phyloP scores from a whole-genome alignment of 1,139 yeast species.

The Nakaseomyces delphensis region DNA sequence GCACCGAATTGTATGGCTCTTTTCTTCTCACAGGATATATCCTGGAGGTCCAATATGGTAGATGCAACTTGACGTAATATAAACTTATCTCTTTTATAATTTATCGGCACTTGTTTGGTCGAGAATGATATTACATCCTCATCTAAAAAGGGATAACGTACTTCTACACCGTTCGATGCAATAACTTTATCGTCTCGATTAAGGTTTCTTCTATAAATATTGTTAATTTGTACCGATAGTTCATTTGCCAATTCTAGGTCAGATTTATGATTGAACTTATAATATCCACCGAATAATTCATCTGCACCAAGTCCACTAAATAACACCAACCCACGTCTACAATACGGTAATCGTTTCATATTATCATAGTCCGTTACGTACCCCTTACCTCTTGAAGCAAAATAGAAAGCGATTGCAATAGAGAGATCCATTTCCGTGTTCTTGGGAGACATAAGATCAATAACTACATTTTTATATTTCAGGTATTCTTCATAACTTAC shows the following conservation, averaged over 20 bases:
- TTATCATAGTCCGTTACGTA: slow-evolving; percentile 16
- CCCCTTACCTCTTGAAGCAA: slow-evolving; percentile 63
- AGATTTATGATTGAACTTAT: slow-evolving; percentile 33
- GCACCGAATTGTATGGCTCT: slow-evolving; percentile 97
- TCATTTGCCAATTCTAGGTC: slow-evolving; percentile 40
- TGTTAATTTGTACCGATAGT: slow-evolving; percentile 56
- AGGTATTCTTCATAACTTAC: slow-evolving; percentile 62
- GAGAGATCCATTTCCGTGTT: slow-evolving; percentile 92
- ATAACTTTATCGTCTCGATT: slow-evolving; percentile 90
- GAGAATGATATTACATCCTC: slow-evolving; percentile 49
- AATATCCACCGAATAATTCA: slow-evolving; percentile 89
- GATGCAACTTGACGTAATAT: slow-evolving; percentile 57
- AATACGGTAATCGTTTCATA: slow-evolving; percentile 28
- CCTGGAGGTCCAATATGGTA: slow-evolving; percentile 38
- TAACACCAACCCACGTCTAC: slow-evolving; percentile 56
- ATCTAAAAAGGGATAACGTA: slow-evolving; percentile 82
- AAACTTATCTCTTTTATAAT: slow-evolving; percentile 52
- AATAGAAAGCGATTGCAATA: slow-evolving; percentile 89
- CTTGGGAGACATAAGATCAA: slow-evolving; percentile 67
- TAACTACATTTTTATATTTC: slow-evolving; percentile 43
- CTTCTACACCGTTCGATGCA: slow-evolving; percentile 79
- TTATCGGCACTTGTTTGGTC: slow-evolving; percentile 41
- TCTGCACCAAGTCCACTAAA: slow-evolving; percentile 97
- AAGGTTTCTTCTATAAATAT: slow-evolving; percentile 69
- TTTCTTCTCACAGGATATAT: slow-evolving; percentile 69